phyloP scores from a whole-genome alignment of 441 rosid genomes.

The Monsonia emarginata region DNA sequence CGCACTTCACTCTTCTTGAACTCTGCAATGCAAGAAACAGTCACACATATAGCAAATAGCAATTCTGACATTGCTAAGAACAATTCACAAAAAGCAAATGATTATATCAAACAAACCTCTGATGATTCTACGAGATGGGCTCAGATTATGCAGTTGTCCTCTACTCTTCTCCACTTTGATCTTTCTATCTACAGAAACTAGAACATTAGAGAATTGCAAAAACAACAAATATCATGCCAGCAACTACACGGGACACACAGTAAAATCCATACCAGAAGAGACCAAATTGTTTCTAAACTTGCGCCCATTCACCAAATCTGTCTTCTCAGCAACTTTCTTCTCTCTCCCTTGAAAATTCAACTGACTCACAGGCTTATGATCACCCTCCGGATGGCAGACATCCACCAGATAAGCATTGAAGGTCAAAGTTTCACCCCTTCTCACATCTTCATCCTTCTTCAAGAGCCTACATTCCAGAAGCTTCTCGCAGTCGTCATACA shows the following conservation, averaged over 20 bases:
- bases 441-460: slow-evolving; percentile 43
- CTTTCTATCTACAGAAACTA: slow-evolving; percentile 24
- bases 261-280: slow-evolving; percentile 29
- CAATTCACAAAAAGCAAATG: not conserved
- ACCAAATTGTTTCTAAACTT: slow-evolving; percentile 32
- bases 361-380: slow-evolving; percentile 17
- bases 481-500: slow-evolving; percentile 60
- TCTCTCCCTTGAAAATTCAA: slow-evolving; percentile 19
- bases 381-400: slow-evolving; percentile 50
- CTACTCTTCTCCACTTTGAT: slow-evolving; percentile 23
- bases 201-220: not conserved
- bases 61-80: not conserved
- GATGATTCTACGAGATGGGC: slow-evolving; percentile 39
- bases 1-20: slow-evolving; percentile 45
- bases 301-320: slow-evolving; percentile 22
- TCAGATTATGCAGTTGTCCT: slow-evolving; percentile 20
- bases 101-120: slow-evolving; percentile 26
- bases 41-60: not conserved
- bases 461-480: slow-evolving; percentile 60
- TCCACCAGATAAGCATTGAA: slow-evolving; percentile 58
- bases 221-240: not conserved
- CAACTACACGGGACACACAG: not conserved
- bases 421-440: slow-evolving; percentile 45
- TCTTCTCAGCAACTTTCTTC: slow-evolving; percentile 18
- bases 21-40: slow-evolving; percentile 28